phyloP scores from a whole-genome alignment of 345 rosid genomes.

The Aquilaria sinensis region DNA sequence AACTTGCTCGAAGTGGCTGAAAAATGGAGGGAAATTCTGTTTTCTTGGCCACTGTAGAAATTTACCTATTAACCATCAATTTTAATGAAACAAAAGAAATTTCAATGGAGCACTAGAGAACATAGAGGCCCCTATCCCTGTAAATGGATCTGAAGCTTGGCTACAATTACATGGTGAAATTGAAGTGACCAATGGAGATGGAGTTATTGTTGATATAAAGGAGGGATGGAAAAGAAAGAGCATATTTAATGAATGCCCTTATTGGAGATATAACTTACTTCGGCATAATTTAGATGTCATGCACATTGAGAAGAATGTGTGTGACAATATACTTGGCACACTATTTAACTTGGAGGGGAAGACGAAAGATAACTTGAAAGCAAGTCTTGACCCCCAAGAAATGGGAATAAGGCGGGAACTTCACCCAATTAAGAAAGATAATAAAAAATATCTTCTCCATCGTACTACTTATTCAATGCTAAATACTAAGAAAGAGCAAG shows the following conservation, averaged over 20 bases:
- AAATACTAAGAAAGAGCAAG: not conserved
- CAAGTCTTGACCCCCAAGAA: not conserved
- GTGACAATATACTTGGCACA: slow-evolving; percentile 3
- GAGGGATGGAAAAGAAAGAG: not conserved
- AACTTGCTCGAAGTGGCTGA: too few relatives aligned
- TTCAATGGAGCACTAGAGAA: too few relatives aligned
- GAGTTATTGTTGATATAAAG: too few relatives aligned
- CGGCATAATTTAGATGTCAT: slow-evolving; percentile 8
- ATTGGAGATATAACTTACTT: not conserved
- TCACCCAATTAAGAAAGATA: not conserved
- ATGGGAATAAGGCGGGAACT: not conserved
- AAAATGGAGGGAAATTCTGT: too few relatives aligned
- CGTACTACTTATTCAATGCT: not conserved
- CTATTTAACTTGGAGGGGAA: slow-evolving; percentile 2
- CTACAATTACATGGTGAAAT: too few relatives aligned
- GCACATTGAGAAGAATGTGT: slow-evolving; percentile 13
- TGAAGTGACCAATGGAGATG: too few relatives aligned
- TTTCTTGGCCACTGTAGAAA: too few relatives aligned
- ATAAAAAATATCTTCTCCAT: not conserved
- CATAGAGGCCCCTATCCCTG: too few relatives aligned
- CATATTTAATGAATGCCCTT: slow-evolving; percentile 1
- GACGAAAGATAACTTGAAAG: not conserved
- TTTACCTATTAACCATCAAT: too few relatives aligned
- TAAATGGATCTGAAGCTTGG: too few relatives aligned
- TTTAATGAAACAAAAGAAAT: too few relatives aligned